phyloP scores from a whole-genome alignment of 371 early-diverging fungal genomes.

The Dichotomocladium elegans region DNA sequence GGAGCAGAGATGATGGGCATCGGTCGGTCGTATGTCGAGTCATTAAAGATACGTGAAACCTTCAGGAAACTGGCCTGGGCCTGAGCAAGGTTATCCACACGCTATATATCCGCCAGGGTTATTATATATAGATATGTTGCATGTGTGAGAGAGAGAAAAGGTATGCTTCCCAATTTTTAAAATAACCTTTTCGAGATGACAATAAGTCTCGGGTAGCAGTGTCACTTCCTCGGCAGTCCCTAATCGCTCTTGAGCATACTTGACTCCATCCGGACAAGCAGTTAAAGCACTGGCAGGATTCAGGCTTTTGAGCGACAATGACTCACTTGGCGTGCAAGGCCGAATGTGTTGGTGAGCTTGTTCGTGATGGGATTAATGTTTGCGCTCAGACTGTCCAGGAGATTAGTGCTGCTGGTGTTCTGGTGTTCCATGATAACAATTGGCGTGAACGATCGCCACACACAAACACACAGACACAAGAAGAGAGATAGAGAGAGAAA shows the following conservation, averaged over 20 bases:
- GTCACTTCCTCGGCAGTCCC: neutral
- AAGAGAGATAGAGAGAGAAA: too few relatives aligned
- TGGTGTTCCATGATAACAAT: too few relatives aligned
- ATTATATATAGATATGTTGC: too few relatives aligned
- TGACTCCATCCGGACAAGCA: neutral
- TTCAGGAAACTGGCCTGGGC: neutral
- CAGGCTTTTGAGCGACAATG: neutral
- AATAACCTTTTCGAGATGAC: neutral
- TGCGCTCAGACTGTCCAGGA: too few relatives aligned
- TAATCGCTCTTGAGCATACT: neutral
- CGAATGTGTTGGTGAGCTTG: neutral
- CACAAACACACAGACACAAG: too few relatives aligned
- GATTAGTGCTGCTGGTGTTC: too few relatives aligned
- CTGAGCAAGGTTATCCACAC: neutral
- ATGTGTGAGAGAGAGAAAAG: neutral
- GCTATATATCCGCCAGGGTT: too few relatives aligned
- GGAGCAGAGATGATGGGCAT: too few relatives aligned
- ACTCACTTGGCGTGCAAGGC: neutral
- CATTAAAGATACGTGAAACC: neutral
- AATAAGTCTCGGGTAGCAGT: neutral
- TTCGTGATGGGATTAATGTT: too few relatives aligned
- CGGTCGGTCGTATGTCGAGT: neutral
- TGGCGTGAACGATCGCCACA: too few relatives aligned
- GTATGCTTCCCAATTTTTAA: neutral
- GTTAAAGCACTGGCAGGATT: neutral